These are phyloP conservation scores for Cladosporium halotolerans DNA, from an alignment of 2,329 filamentous ascomycete genomes.

Conservation along the genomic window DNA sequence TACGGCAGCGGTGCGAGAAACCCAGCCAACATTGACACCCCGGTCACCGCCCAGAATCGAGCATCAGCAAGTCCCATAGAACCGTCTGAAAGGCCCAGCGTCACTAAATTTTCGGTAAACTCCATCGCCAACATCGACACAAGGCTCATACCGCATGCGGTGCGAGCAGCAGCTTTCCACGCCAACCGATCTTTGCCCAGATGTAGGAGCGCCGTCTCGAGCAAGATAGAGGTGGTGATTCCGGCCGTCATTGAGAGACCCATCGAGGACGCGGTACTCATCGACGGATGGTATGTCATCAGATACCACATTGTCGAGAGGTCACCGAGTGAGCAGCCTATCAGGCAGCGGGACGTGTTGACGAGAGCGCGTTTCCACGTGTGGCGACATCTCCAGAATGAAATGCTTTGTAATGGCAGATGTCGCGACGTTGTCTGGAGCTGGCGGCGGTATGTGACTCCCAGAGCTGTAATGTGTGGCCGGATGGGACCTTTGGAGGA, in stretches of 20 bases:
- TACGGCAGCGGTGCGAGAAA: constrained; percentile 5
- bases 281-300: constrained; percentile 1
- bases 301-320: constrained; percentile 2
- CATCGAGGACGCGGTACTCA: constrained; percentile 5
- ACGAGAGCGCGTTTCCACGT: constrained; percentile 3
- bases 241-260: constrained; percentile 1
- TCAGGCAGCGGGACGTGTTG: constrained; percentile 5
- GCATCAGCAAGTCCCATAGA: background rate
- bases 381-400: constrained; percentile 7
- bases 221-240: constrained; percentile 1
- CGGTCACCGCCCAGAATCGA: background rate
- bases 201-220: constrained; percentile 1
- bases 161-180: background rate
- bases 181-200: background rate
- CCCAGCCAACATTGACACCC: background rate
- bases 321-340: constrained; percentile 6
- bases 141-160: constrained; percentile 4
- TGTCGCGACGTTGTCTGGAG: background rate
- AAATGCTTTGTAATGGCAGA: background rate
- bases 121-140: constrained; percentile 9
- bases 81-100: background rate
- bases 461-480: background rate
- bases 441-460: background rate
- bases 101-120: constrained; percentile 1
- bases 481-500: background rate